These are phyloP conservation scores for Xerocomus cyaneibrunnescens DNA, from an alignment of 1,284 basidiomycete species.

Conservation along the genomic window DNA sequence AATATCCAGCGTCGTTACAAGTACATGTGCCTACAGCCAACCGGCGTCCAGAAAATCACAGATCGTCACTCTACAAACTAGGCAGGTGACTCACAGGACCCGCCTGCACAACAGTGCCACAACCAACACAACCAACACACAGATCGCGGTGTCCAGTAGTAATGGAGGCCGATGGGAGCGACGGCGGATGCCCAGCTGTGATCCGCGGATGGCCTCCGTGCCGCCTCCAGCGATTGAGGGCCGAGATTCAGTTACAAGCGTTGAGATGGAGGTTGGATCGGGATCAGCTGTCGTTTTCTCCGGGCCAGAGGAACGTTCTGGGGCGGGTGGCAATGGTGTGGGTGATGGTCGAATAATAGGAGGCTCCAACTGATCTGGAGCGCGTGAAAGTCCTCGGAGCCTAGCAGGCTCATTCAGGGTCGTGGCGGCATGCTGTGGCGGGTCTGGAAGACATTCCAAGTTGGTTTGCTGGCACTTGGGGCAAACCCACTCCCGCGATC, in stretches of 20 bases:
- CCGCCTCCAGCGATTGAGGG: constrained; percentile 11
- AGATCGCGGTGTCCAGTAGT: constrained; percentile 65
- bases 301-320: constrained; percentile 20
- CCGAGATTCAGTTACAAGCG: constrained; percentile 12
- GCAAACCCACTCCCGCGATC: constrained; percentile 82
- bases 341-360: constrained; percentile 15
- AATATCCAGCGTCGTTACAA: constrained; percentile 8
- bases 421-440: constrained; percentile 27
- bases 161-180: constrained; percentile 50
- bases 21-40: constrained; percentile 18
- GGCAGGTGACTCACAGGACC: constrained; percentile 44
- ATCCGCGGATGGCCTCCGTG: constrained; percentile 24
- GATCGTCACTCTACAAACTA: constrained; percentile 22
- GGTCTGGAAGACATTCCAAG: constrained; percentile 69
- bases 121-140: constrained; percentile 61
- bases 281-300: constrained; percentile 12
- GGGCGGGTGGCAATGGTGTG: constrained; percentile 13
- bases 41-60: constrained; percentile 13
- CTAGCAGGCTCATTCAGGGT: constrained; percentile 20
- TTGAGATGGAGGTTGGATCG: constrained; percentile 18
- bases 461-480: constrained; percentile 73
- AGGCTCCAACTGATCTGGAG: constrained; percentile 12
- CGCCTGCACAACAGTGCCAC: constrained; percentile 62
- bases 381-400: constrained; percentile 28
- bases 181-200: constrained; percentile 9